Base-by-base conservation (phyloP, 148 eudicot genomes). In the Diospyros lotus region DNA sequence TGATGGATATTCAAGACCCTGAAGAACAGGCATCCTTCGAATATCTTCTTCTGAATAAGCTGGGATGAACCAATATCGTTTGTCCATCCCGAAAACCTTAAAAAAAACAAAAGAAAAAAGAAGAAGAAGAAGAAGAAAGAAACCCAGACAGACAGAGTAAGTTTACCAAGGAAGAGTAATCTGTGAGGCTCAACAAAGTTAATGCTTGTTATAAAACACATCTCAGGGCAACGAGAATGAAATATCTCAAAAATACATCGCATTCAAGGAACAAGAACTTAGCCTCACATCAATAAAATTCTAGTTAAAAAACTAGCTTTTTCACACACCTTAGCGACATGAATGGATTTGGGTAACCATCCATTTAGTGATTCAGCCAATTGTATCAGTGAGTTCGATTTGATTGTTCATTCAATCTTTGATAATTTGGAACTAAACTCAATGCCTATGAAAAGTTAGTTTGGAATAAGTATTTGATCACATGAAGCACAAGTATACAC, bases 1-100 rank as follows among this genome's bases (percentile, higher is more conserved):
- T 53, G 97, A 87, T 45, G 97, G 98, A 68, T 92, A 92, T 60
- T 94, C 92, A 50, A 94, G 85, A 69, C 98, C 98, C 73, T 91
- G 94, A 74, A 94, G 98, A 51, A 91, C 95, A 14, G 98, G 97
- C 84, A 90, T 94, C 77, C 86, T 82, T 72, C 97, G 83, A 70
- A 86, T 5, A 77, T 94, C 98, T 79, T 94, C 98, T 68, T 92
- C 97, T 2, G 93, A 80, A 79, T 94, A 94, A 74, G 85, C 77
- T 2, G 98, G 98, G 61, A 90, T 80, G 58, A 94, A 82, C 98
- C 98, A 94, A 73, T 90, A 85, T 44, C 77, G 77, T 71, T 73
- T 87, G 74, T 92, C 98, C 71, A 73, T 82, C 52, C 98, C 98
- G 66, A 94, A 94, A 28, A 94, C 98, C 98, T 94, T 11, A 9